Evolutionary conservation across 2,329 filamentous ascomycete genomes (phyloP).

Genomic region (Fusarium mexicanum): DNA sequence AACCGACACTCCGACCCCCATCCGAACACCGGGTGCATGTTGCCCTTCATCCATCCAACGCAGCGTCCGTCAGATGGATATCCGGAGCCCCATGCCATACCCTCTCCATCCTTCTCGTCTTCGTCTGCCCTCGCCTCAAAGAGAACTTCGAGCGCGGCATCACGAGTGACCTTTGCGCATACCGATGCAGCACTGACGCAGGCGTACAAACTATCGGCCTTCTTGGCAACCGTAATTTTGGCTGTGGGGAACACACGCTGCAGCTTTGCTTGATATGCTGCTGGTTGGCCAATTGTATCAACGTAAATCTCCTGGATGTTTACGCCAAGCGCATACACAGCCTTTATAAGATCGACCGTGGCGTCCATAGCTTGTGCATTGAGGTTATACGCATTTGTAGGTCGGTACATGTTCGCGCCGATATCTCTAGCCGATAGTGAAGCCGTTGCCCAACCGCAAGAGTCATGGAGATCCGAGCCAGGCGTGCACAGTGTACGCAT

Average conservation of each 20-base stretch:
- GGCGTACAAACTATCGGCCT: conserved; percentile 92
- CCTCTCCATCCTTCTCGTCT: conserved; percentile 50
- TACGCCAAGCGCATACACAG: conserved; percentile 79
- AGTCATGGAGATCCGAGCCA: conserved; percentile 56
- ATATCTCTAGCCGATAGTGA: conserved; percentile 88
- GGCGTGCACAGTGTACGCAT: conserved; percentile 76
- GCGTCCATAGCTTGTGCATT: conserved; percentile 97
- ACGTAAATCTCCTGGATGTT: conserved; percentile 92
- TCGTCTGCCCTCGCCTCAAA: conserved; percentile 61
- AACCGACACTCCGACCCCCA: conserved; percentile 95
- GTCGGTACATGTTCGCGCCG: conserved; percentile 77
- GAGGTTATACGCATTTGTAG: conserved; percentile 78
- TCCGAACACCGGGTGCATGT: conserved; percentile 93
- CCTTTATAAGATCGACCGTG: conserved; percentile 82
- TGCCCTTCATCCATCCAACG: conserved; percentile 80
- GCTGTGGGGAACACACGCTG: conserved; percentile 84
- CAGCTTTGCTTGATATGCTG: conserved; percentile 83
- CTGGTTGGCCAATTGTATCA: conserved; percentile 89
- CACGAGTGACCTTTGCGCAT: conserved; percentile 94
- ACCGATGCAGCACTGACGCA: conserved; percentile 94
- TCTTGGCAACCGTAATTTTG: conserved; percentile 82
- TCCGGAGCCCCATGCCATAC: conserved; percentile 82
- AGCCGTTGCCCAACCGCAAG: conserved; percentile 85
- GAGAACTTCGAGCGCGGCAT: conserved; percentile 85
- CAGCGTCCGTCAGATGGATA: conserved; percentile 91